Conservation (phyloP, 2,329 filamentous ascomycete species). For the Curvularia verruculosa region DNA sequence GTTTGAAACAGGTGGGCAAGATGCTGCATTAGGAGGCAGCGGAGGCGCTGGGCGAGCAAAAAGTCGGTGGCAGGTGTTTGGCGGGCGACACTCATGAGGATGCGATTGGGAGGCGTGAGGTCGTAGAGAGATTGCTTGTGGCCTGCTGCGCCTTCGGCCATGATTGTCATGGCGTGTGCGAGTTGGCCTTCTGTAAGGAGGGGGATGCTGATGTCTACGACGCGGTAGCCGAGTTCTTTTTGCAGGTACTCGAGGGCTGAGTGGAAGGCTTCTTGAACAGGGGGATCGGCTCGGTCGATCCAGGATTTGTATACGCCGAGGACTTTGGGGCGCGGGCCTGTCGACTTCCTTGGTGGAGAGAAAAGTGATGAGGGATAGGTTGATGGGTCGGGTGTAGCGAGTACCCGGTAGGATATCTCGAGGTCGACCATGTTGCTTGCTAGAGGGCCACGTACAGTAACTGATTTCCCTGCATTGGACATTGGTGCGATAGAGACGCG, state of each 20-base stretch:
- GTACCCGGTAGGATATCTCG: constrained; percentile 79
- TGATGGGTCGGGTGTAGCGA: constrained; percentile 72
- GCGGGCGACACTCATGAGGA: constrained; percentile 69
- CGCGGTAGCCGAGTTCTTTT: constrained; percentile 58
- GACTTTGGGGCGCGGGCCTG: constrained; percentile 57
- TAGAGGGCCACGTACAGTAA: constrained; percentile 75
- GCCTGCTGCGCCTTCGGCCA: constrained; percentile 68
- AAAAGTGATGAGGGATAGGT: constrained; percentile 68
- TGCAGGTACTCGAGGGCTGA: constrained; percentile 65
- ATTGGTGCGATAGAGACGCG: constrained; percentile 68
- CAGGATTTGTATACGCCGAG: constrained; percentile 73
- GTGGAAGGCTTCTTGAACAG: constrained; percentile 68
- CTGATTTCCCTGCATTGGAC: constrained; percentile 64
- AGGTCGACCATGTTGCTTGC: constrained; percentile 78
- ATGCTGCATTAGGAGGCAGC: constrained; percentile 79
- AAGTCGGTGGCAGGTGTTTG: constrained; percentile 73
- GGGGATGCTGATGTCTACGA: constrained; percentile 69
- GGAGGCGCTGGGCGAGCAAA: constrained; percentile 73
- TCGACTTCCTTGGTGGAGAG: constrained; percentile 57
- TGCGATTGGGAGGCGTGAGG: constrained; percentile 70
- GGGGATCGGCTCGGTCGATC: constrained; percentile 70
- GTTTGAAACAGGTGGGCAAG: constrained; percentile 71
- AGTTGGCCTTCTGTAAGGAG: constrained; percentile 72
- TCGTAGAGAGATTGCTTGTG: constrained; percentile 59
- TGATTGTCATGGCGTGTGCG: constrained; percentile 78